Evolutionary conservation across 352 stramenopile genomes (phyloP), one percentile per base, ranked within the genome.

Genomic region (Phytophthora crassamura): DNA sequence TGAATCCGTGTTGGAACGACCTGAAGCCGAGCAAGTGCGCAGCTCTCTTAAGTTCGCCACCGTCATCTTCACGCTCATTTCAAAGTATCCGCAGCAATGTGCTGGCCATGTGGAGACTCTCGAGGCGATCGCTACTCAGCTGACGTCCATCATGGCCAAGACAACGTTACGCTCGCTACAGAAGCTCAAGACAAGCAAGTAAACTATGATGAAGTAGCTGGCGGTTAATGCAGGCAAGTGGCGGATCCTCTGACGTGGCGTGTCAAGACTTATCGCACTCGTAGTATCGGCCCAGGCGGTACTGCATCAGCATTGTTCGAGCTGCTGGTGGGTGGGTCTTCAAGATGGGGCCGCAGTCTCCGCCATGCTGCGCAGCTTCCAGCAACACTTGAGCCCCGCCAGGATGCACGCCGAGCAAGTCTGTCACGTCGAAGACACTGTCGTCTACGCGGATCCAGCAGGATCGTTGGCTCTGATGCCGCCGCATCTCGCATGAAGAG

Each of bases 401-500:
- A 9, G 94, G 92, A 70, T 98, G 94, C 1, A 83, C 80, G 8
- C 71, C 65, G 22, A 98, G 80, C 60, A 98, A 88, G 22, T 90
- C 77, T 1, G 94, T 98, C 18, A 95, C 91, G 71, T 98, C 93
- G 62, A 97, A 98, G 18, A 98, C 87, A 46, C 78, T 74, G 36
- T 85, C 78, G n/a, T 90, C 84, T 9, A 91, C 81, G 10, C 98
- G 67, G 42, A 98, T 83, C 95, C 95, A 98, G 57, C 90, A 97
- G 12, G 92, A 98, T 2, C 80, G 77, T 22, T 75, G 58, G 7
- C 61, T 86, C 56, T 88, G 84, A 58, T 98, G 94, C 16, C 88
- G 82, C 30, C 72, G 67, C 18, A 98, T 71, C 71, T 98, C 88
- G 47, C 90, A 98, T 32, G 90, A 93, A 5, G 94, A 97, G 60